phyloP scores from a whole-genome alignment of 139 green algal genomes.

The Chlamydomonas sp. region DNA sequence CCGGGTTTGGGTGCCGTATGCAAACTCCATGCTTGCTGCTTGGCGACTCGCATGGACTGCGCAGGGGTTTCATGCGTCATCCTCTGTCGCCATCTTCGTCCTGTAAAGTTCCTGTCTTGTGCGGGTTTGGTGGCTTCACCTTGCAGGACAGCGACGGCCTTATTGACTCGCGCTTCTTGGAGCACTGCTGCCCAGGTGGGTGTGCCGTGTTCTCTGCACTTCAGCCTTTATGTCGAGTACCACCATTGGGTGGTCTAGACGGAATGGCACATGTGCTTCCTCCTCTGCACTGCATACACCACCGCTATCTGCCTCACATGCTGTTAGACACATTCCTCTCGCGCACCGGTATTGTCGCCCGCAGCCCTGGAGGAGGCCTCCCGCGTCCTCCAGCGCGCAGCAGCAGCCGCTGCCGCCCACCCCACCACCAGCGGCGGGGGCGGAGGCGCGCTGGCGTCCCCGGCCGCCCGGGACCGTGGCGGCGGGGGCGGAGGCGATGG shows the following conservation, averaged over 20 bases:
- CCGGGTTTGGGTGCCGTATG: too few relatives aligned
- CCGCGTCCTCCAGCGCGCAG: constrained; percentile 1
- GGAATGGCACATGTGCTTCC: too few relatives aligned
- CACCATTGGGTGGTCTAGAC: too few relatives aligned
- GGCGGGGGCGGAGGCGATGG: not conserved
- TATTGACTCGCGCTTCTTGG: constrained; percentile 56
- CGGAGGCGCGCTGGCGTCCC: not conserved
- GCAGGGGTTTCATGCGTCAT: not conserved
- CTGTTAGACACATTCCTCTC: too few relatives aligned
- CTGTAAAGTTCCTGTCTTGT: too few relatives aligned
- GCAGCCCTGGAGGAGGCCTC: constrained; percentile 28
- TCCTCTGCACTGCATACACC: too few relatives aligned
- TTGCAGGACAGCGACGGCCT: constrained; percentile 42
- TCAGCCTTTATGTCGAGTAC: not conserved
- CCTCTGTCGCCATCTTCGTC: not conserved
- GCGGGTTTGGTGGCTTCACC: too few relatives aligned
- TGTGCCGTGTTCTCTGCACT: not conserved
- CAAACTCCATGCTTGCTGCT: too few relatives aligned
- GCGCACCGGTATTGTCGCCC: too few relatives aligned
- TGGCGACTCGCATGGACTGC: too few relatives aligned
- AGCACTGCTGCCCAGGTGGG: constrained; percentile 65
- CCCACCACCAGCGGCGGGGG: not conserved
- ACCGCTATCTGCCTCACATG: too few relatives aligned
- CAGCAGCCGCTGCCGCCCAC: not conserved
- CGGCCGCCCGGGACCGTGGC: not conserved